phyloP scores from a whole-genome alignment of 441 rosid species.

The Croton setiger region DNA sequence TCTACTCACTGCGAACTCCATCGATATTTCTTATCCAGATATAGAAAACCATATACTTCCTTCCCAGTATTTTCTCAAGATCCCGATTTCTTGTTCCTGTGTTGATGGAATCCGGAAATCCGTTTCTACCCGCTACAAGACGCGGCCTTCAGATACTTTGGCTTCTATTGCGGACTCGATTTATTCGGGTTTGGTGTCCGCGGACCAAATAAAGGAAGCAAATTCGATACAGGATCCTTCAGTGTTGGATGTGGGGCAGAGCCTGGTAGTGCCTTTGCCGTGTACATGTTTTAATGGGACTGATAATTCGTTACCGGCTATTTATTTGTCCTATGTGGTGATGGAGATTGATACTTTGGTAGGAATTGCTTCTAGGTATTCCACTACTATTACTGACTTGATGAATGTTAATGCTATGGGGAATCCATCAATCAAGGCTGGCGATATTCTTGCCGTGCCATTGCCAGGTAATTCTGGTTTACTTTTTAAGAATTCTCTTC shows the following conservation, averaged over 20 bases:
- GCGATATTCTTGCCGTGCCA: constrained; percentile 84
- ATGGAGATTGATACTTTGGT: constrained; percentile 57
- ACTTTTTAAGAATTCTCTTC: background rate
- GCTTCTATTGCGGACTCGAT: constrained; percentile 55
- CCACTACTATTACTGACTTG: constrained; percentile 82
- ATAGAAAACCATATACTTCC: constrained; percentile 93
- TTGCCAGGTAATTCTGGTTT: constrained; percentile 51
- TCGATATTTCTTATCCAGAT: constrained; percentile 85
- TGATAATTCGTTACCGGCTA: constrained; percentile 75
- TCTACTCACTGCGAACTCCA: constrained; percentile 70
- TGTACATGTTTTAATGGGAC: constrained; percentile 92
- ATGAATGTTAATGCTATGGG: constrained; percentile 95
- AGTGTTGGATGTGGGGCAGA: constrained; percentile 65
- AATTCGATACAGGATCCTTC: constrained; percentile 66
- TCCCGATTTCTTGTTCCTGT: constrained; percentile 83
- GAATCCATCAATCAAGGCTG: constrained; percentile 54
- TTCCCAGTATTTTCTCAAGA: constrained; percentile 63
- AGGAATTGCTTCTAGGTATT: constrained; percentile 65
- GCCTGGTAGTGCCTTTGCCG: constrained; percentile 72
- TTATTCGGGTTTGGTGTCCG: constrained; percentile 80
- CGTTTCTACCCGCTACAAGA: constrained; percentile 68
- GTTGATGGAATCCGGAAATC: constrained; percentile 88
- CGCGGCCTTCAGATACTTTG: constrained; percentile 77
- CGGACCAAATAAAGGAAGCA: constrained; percentile 86
- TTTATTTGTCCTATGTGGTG: constrained; percentile 83